Percentiles rank a stretch among this genome's conserved stretches.
Evolutionary conservation across 192 early-diverging fungal genomes (phyloP).

Genomic region (Kickxella alabastrina): DNA sequence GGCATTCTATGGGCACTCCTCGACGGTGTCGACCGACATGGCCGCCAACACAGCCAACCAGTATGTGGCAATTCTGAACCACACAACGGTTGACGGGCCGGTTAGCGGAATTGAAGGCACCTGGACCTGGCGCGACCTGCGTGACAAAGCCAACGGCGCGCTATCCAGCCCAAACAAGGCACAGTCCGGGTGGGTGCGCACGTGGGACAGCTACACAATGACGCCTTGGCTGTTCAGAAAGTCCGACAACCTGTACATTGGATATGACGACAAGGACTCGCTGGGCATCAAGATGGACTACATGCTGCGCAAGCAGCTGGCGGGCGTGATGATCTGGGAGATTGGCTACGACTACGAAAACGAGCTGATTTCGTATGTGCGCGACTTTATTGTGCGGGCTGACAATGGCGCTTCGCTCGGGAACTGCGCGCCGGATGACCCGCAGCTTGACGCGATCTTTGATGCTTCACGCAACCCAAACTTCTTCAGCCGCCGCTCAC

Average conservation of each 20-base stretch:
- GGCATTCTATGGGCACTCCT: conserved; percentile 63
- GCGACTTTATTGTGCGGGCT: conserved; percentile 33
- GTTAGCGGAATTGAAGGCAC: conserved; percentile 57
- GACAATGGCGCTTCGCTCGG: conserved; percentile 27
- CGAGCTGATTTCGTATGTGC: conserved; percentile 56
- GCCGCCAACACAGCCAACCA: conserved; percentile 42
- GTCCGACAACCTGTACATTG: conserved; percentile 58
- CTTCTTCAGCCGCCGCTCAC: conserved; percentile 40
- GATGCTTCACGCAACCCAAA: conserved; percentile 31
- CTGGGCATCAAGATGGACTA: conserved; percentile 63
- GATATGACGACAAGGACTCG: conserved; percentile 70
- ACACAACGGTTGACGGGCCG: conserved; percentile 52
- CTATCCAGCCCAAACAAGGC: conserved; percentile 38
- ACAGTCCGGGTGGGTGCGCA: conserved; percentile 59
- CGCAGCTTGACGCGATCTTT: conserved; percentile 33
- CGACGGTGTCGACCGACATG: conserved; percentile 34
- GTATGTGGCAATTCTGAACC: conserved; percentile 47
- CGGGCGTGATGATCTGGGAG: conserved; percentile 74
- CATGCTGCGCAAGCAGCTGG: conserved; percentile 56
- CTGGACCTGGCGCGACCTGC: conserved; percentile 65
- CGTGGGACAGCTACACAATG: conserved; percentile 60
- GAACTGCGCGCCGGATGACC: conserved; percentile 41
- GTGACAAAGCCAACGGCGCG: conserved; percentile 51
- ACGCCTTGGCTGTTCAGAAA: conserved; percentile 76
- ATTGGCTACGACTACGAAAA: conserved; percentile 64